Evolutionary conservation across 1,139 yeast genomes (phyloP), one percentile per base, ranked within the genome.

Genomic region (Pichia terricola): DNA sequence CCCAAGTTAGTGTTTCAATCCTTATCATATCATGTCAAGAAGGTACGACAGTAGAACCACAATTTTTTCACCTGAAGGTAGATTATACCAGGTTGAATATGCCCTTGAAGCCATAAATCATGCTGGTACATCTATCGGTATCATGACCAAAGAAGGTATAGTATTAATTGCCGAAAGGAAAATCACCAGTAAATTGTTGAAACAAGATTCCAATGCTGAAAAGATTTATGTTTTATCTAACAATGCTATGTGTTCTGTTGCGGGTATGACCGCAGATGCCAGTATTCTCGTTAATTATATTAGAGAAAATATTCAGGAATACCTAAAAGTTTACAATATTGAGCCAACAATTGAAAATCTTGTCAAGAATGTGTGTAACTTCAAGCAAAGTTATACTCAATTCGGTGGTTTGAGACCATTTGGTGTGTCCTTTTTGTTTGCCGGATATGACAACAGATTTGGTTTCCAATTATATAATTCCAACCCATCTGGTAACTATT

Each of bases 361-460:
- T 54, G 96, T 94, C 53, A 85, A 88, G 61, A 74, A 83, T 53
- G 73, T 94, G 53, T 88, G 97, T 67, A 95, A 94, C 65, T 77
- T 86, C 53, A 94, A 91, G 66, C 99, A 94, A 65, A 96, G 97
- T 22, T 94, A 94, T 65, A 94, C 99, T 11, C 99, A 91, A 65
- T 95, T 86, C 61, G 99, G 99, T 60, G 99, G 98, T 39, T 74
- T 91, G 60, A 81, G 99, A 66, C 99, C 99, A 28, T 94, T 88
- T 64, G 98, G 99, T 56, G 98, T 91, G 39, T 84, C 95, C 49
- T 88, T 94, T 67, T 77, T 94, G 52, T 91, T 86, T 60, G 98
- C 97, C 8, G 99, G 99, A 4, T 84, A 82, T 62, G 98, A 94
- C 62, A 94, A 87, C 47, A 70, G 87, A 57, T 83, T 81, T 57